phyloP scores from a whole-genome alignment of 768 basidiomycete species.

The Strobilomyces echinocephalus region DNA sequence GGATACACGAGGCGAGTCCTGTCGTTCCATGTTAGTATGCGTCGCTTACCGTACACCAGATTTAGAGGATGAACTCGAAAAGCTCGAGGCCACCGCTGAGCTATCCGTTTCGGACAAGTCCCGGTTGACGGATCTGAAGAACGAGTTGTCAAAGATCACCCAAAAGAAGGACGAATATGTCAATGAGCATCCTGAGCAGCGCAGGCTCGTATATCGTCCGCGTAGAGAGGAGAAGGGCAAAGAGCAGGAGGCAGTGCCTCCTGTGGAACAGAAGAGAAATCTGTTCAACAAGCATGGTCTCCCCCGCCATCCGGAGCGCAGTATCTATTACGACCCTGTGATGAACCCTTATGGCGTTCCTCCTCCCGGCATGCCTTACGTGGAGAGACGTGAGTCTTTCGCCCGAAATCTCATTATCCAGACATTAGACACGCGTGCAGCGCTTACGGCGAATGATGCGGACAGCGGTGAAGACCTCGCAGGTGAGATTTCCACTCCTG shows the following conservation, averaged over 20 bases:
- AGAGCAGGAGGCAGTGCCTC: slow-evolving; percentile 37
- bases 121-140: slow-evolving; percentile 67
- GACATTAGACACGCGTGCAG: slow-evolving; percentile 31
- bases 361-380: slow-evolving; percentile 96
- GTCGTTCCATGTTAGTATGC: background rate
- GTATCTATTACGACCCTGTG: slow-evolving; percentile 87
- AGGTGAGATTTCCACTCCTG: slow-evolving; percentile 25
- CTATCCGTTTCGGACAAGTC: slow-evolving; percentile 50
- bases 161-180: slow-evolving; percentile 91
- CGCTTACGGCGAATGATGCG: slow-evolving; percentile 56
- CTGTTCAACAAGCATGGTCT: slow-evolving; percentile 80
- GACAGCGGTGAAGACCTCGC: slow-evolving; percentile 59
- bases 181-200: slow-evolving; percentile 88
- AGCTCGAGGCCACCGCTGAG: slow-evolving; percentile 49
- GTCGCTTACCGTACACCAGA: slow-evolving; percentile 41
- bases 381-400: slow-evolving; percentile 68
- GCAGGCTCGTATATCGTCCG: slow-evolving; percentile 71
- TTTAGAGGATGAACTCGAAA: slow-evolving; percentile 74
- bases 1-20: slow-evolving; percentile 69
- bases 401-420: background rate
- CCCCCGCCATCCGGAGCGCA: slow-evolving; percentile 85
- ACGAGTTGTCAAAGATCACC: slow-evolving; percentile 74
- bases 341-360: slow-evolving; percentile 93
- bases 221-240: slow-evolving; percentile 42
- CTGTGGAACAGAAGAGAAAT: slow-evolving; percentile 50